phyloP scores from a whole-genome alignment of 2,329 filamentous ascomycete species.

The Neobulgaria alba region DNA sequence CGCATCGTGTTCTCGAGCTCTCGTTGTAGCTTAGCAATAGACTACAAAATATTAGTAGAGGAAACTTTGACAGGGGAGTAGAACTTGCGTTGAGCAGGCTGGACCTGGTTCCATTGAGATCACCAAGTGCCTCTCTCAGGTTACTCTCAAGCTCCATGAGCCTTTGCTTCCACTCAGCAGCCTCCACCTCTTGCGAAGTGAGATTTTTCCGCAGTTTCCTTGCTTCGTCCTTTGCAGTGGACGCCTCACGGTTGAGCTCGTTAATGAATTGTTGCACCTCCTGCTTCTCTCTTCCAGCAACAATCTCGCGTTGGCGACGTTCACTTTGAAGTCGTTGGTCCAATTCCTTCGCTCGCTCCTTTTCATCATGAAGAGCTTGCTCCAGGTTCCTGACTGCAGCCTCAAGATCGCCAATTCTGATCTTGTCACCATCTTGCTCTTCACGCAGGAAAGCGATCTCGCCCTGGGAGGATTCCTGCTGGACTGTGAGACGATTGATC shows the following conservation, averaged over 20 bases:
- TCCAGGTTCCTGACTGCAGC: slow-evolving; percentile 73
- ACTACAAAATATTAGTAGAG: slow-evolving; percentile 37
- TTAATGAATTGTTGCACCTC: slow-evolving; percentile 91
- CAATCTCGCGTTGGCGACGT: slow-evolving; percentile 74
- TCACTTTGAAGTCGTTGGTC: slow-evolving; percentile 72
- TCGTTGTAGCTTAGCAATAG: slow-evolving; percentile 77
- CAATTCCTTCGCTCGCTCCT: slow-evolving; percentile 64
- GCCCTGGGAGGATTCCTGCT: slow-evolving; percentile 84
- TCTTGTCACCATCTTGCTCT: slow-evolving; percentile 96
- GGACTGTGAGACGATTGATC: slow-evolving; percentile 77
- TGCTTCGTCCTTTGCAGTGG: slow-evolving; percentile 76
- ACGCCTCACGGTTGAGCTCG: slow-evolving; percentile 79
- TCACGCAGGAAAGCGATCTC: slow-evolving; percentile 94
- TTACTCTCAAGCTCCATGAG: slow-evolving; percentile 85
- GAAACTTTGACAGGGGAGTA: not conserved
- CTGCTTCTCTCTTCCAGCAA: slow-evolving; percentile 84
- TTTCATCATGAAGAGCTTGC: slow-evolving; percentile 73
- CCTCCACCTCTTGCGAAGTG: slow-evolving; percentile 77
- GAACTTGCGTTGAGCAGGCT: slow-evolving; percentile 66
- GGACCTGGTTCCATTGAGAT: slow-evolving; percentile 77
- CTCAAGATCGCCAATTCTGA: slow-evolving; percentile 91
- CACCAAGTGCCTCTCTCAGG: slow-evolving; percentile 77
- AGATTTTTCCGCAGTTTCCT: slow-evolving; percentile 75
- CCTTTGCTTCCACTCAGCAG: slow-evolving; percentile 83
- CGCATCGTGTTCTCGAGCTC: slow-evolving; percentile 78